Conservation (phyloP, 768 basidiomycete species). For the Boletus eberwhitei region DNA sequence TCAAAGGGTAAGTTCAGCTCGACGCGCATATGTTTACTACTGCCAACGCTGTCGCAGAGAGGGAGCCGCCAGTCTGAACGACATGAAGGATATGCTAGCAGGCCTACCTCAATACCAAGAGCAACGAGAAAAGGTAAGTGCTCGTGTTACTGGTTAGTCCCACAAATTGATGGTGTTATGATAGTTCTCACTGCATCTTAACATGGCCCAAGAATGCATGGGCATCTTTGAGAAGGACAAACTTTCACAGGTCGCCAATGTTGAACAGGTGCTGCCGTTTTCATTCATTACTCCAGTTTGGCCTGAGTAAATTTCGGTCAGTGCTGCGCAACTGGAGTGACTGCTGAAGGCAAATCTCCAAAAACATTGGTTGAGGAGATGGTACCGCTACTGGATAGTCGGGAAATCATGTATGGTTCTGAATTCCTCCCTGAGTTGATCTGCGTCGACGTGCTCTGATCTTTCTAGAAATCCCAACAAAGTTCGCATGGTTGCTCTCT, state of each 20-base stretch:
- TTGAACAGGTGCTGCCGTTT: slow-evolving; percentile 70
- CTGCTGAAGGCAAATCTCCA: slow-evolving; percentile 89
- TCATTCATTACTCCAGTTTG: neutral
- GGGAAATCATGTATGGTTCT: slow-evolving; percentile 68
- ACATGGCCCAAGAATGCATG: slow-evolving; percentile 99
- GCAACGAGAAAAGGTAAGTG: slow-evolving; percentile 81
- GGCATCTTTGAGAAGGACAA: slow-evolving; percentile 85
- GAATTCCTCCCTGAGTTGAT: neutral
- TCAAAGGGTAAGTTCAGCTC: slow-evolving; percentile 67
- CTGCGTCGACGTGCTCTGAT: neutral
- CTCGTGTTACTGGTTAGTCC: neutral
- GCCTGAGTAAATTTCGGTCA: slow-evolving; percentile 30
- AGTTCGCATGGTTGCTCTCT: slow-evolving; percentile 93
- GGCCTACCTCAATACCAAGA: slow-evolving; percentile 93
- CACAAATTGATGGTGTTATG: neutral
- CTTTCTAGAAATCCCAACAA: slow-evolving; percentile 76
- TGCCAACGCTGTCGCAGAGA: slow-evolving; percentile 42
- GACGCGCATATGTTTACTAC: neutral
- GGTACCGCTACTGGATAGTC: slow-evolving; percentile 91
- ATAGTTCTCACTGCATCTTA: slow-evolving; percentile 94
- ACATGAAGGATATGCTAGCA: slow-evolving; percentile 99
- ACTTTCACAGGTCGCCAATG: slow-evolving; percentile 74
- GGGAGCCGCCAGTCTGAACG: slow-evolving; percentile 84
- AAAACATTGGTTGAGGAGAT: slow-evolving; percentile 96
- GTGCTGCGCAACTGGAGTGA: slow-evolving; percentile 93